These are phyloP conservation scores for Carex sylvatica DNA, from an alignment of 202 grass and related monocot species.

Conservation along the genomic window DNA sequence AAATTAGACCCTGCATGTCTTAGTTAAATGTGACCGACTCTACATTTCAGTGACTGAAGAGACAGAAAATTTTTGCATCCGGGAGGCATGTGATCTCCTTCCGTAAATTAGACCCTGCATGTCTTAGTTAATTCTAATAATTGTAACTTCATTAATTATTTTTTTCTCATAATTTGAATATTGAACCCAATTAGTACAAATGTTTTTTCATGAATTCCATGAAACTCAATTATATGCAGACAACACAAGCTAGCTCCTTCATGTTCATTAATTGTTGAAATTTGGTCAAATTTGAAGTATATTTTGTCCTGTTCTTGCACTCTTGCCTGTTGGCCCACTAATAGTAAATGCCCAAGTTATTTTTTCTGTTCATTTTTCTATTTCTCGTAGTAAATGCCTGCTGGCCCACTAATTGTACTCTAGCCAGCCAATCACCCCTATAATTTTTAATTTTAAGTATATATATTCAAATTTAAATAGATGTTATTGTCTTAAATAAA, in stretches of 20 bases:
- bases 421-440: no score
- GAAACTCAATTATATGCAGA: neutral
- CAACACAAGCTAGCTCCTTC: neutral
- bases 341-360: neutral
- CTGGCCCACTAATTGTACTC: no score
- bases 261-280: neutral
- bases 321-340: neutral
- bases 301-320: neutral
- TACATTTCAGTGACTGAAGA: no score
- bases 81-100: no score
- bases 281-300: neutral
- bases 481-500: no score
- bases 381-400: neutral
- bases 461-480: no score
- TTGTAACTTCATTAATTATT: neutral
- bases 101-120: neutral
- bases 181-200: neutral
- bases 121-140: neutral
- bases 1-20: no score
- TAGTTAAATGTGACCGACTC: no score
- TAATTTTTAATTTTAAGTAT: no score
- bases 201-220: neutral
- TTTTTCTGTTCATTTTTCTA: neutral
- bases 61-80: no score
- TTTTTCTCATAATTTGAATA: neutral